Conservation (phyloP, 2,329 filamentous ascomycete genomes). For the Ophiostoma perfectum region DNA sequence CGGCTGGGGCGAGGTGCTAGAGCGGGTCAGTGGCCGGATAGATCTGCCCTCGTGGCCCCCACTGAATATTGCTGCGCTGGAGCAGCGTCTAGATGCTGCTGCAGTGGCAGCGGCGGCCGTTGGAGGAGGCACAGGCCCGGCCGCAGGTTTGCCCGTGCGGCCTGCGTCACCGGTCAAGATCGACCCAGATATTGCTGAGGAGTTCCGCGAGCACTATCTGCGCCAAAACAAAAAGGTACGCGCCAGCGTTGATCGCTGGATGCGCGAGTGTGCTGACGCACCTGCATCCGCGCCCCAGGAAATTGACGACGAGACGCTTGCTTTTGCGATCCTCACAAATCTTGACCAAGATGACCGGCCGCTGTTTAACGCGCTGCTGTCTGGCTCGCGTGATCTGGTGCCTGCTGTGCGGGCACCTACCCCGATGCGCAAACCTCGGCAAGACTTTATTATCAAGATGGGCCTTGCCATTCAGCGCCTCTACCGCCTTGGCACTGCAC, state of each 20-base stretch:
- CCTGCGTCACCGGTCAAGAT: conserved; percentile 64
- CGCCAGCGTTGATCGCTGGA: conserved; percentile 85
- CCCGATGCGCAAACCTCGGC: conserved; percentile 58
- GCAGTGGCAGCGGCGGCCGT: conserved; percentile 24
- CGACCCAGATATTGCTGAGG: conserved; percentile 88
- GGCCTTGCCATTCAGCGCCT: conserved; percentile 76
- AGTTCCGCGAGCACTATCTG: conserved; percentile 87
- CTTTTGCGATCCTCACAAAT: conserved; percentile 89
- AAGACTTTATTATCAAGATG: conserved; percentile 68
- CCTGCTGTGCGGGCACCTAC: conserved; percentile 61
- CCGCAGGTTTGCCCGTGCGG: conserved; percentile 40
- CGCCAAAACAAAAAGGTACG: conserved; percentile 89
- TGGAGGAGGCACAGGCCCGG: conserved; percentile 19
- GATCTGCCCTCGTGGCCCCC: conserved; percentile 87
- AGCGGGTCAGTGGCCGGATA: conserved; percentile 82
- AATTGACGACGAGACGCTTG: conserved; percentile 87
- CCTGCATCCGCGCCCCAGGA: conserved; percentile 74
- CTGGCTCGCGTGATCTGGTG: conserved; percentile 52
- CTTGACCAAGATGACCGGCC: conserved; percentile 69
- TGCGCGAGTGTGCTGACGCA: conserved; percentile 70
- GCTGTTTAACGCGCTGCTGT: conserved; percentile 75
- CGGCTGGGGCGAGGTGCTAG: conserved; percentile 92
- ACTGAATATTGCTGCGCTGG: conserved; percentile 64
- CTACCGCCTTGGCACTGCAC: conserved; percentile 66
- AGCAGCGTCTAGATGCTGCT: conserved; percentile 55